Evolutionary conservation across 306 rosid genomes (phyloP), one percentile per base, ranked within the genome.

Genomic region (Prunus mira): DNA sequence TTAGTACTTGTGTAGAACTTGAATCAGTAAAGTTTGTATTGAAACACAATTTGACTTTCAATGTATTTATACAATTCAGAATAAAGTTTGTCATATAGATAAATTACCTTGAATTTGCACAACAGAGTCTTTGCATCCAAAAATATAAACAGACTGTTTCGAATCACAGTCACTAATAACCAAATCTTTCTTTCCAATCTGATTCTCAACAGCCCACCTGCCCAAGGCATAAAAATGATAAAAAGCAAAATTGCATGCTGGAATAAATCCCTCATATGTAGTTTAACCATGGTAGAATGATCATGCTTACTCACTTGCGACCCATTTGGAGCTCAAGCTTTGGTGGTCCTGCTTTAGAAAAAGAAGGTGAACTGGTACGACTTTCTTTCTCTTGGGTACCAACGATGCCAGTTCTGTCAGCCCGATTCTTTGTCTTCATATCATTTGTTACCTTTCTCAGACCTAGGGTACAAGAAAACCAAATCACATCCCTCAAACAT

Each of bases 151-250:
- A 51, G 99, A 96, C 68, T 96, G 99, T 72, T 87, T 96, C 69
- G 99, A 73, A 83, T 96, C 99, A 84, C 99, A 92, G 67, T 96
- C 97, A 76, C 84, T 85, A 82, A 96, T 92, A 74, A 91, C 84
- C 86, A 96, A 87, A 74, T 87, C 87, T 84, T 96, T 92, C 74
- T 81, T 86, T 76, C 92, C 98, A 80, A 88, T 86, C 84, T 96
- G 99, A 82, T 96, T 96, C 89, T 96, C 99, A 74, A 96, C 98
- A 88, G 74, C 99, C 99, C 99, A 96, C 82, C 99, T 96, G 79
- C 54, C 66, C 58, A 54, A 55, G 76, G 63, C 69, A 67, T 28
- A 43, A 74, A 50, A 38, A 22, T 28, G 30, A 71, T 46, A 58
- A 45, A 77, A 71, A 66, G 58, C 22, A 64, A 79, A 38, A 71